Evolutionary conservation across 257 asterid genomes (phyloP), one percentile per base, ranked within the genome.

Genomic region (Echites panduratus): DNA sequence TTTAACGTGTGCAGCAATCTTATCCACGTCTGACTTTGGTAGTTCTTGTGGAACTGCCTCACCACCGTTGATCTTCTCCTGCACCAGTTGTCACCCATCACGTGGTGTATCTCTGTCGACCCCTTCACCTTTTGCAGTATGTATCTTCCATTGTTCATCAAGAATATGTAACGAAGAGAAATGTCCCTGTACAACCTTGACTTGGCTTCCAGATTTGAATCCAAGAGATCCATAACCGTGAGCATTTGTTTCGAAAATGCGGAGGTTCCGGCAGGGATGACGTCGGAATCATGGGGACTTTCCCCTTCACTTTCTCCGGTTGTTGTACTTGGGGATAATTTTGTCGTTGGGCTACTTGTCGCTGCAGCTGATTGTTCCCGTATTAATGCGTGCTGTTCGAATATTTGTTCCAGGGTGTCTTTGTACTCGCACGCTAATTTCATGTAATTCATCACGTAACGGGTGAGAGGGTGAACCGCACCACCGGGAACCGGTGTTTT

Each of bases 131-230:
- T 90, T 68, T 89, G 98, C 26, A 91, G 38, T 3, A 89, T 86
- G 86, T 89, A 91, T 19, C 97, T 78, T 0, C 98, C 96, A 52
- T 93, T 93, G 76, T 93, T 90, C 97, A 93, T 93, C 56, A 93
- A 66, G 82, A 93, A 93, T 24, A 93, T 70, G 82, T 80, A 45
- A 1, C 89, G 87, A 26, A 93, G 61, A 0, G 97, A 85, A 0
- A 84, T 84, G 67, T 93, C 97, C 38, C 76, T 81, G 78, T 93
- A 93, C 2, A 88, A 82, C 49, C 49, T 73, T 9, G 97, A 85
- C 27, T 88, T 93, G 20, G 70, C 74, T 32, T 85, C 88, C 0
- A 93, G 53, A 35, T 89, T 89, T 2, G 79, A 72, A 40, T 93
- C 98, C 38, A 91, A 29, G 0, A 85, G 84, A 19, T 85, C 96